Evolutionary conservation across 139 green algal species (phyloP).

Genomic region (Chlamydomonas schloesseri): DNA sequence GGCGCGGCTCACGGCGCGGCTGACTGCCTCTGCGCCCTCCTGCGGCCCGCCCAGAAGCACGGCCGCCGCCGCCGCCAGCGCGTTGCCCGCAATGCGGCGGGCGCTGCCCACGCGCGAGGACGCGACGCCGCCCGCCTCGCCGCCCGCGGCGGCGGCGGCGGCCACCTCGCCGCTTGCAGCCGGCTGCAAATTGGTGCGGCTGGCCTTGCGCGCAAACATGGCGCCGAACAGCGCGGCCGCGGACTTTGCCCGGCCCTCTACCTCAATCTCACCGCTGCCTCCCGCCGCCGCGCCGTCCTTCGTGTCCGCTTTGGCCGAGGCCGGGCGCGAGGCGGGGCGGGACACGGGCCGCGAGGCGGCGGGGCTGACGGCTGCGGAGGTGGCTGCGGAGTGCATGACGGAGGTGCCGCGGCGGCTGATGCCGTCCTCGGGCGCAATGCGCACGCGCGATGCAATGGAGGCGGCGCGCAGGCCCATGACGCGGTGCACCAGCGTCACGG

Average conservation of each 20-base stretch:
- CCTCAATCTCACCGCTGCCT: background rate
- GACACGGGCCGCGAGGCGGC: background rate
- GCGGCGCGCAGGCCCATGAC: slow-evolving; percentile 28
- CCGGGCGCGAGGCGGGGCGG: background rate
- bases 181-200: no score
- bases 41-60: background rate
- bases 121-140: no score
- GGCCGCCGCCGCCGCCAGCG: no score
- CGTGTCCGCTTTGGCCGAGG: background rate
- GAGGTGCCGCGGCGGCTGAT: background rate
- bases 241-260: background rate
- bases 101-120: no score
- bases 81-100: no score
- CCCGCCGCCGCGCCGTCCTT: background rate
- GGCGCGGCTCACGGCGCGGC: background rate
- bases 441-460: slow-evolving; percentile 6
- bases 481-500: slow-evolving; percentile 19
- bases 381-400: background rate
- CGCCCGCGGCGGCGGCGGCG: no score
- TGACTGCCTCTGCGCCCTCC: background rate
- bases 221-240: background rate
- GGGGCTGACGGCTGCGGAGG: background rate
- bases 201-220: background rate
- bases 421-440: slow-evolving; percentile 35
- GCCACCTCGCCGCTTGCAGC: no score